Percentiles rank a stretch among this genome's conserved stretches.
Conservation (phyloP, 768 basidiomycete species). For the Tricholoma matsutake region DNA sequence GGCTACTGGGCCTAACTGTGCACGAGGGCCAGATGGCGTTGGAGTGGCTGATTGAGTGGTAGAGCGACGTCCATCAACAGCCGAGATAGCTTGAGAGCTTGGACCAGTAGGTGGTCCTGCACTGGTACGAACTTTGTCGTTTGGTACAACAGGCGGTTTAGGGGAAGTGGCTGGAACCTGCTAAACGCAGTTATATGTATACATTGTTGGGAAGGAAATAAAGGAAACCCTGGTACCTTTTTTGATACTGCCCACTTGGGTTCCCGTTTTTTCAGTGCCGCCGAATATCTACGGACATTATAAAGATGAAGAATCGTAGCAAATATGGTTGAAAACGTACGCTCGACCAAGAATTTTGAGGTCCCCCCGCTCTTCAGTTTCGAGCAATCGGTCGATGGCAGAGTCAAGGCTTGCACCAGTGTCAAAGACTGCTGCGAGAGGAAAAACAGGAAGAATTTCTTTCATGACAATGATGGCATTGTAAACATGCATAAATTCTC, state of each 20-base stretch:
- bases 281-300: constrained; percentile 52
- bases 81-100: constrained; percentile 26
- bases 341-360: constrained; percentile 77
- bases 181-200: not conserved
- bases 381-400: constrained; percentile 64
- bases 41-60: constrained; percentile 30
- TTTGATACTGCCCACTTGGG: constrained; percentile 45
- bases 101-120: constrained; percentile 38
- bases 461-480: constrained; percentile 94
- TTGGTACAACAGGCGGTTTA: constrained; percentile 23
- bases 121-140: constrained; percentile 33
- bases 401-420: constrained; percentile 53
- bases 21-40: constrained; percentile 57
- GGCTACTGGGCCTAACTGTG: constrained; percentile 39
- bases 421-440: constrained; percentile 57
- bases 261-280: constrained; percentile 74
- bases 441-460: constrained; percentile 88
- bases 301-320: not conserved
- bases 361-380: constrained; percentile 79
- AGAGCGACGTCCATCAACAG: constrained; percentile 37
- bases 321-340: constrained; percentile 36
- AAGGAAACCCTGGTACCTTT: constrained; percentile 20
- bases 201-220: not conserved
- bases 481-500: constrained; percentile 96
- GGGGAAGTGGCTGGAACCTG: constrained; percentile 21